Evolutionary conservation across 2,329 filamentous ascomycete species (phyloP).

Genomic region (Colletotrichum chrysophilum): DNA sequence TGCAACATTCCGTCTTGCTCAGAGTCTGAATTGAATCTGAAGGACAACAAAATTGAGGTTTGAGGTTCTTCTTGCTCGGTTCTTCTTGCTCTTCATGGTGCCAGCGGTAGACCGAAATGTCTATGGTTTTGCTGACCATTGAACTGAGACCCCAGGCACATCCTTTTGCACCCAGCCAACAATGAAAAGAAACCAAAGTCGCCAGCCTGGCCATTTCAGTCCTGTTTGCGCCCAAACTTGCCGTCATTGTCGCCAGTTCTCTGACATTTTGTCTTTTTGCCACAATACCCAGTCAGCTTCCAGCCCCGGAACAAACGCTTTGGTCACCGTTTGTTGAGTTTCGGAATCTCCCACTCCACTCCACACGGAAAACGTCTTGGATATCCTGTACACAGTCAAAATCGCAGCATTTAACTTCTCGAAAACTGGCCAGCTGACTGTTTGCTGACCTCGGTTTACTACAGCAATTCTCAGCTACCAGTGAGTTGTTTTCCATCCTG

Average conservation of each 20-base stretch:
- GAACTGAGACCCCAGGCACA: neutral
- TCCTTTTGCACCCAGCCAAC: neutral
- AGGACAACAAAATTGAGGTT: neutral
- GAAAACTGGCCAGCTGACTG: neutral
- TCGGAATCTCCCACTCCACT: neutral
- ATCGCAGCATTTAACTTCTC: neutral
- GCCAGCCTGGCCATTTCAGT: neutral
- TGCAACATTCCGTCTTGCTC: rapidly evolving
- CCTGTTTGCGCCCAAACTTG: neutral
- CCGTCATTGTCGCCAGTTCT: neutral
- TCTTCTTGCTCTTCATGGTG: neutral
- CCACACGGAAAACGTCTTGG: neutral
- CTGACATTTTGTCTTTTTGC: neutral
- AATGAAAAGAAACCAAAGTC: neutral
- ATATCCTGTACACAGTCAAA: neutral
- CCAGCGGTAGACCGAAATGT: neutral
- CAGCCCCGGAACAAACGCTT: neutral
- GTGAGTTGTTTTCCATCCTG: neutral
- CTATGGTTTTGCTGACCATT: neutral
- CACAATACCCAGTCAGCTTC: neutral
- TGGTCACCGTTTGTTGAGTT: neutral
- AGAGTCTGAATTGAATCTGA: neutral
- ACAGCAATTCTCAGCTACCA: neutral
- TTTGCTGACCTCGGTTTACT: neutral
- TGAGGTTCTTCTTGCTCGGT: neutral